Base-by-base conservation (phyloP, 1,139 yeast species). In the Lodderomyces pseudojiufengensis region DNA sequence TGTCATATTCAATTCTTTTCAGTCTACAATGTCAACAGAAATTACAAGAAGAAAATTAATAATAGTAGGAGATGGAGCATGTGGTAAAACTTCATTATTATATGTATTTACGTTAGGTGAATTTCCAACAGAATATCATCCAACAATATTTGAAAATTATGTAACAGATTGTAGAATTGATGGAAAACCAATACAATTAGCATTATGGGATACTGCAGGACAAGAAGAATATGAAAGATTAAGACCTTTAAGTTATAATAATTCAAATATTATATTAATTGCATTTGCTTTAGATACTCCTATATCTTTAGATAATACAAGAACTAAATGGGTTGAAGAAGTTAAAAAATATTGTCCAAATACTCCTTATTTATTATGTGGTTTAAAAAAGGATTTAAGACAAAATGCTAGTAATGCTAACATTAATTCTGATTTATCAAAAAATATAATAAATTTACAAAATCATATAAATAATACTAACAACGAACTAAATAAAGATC, bases 191-290 rank as follows among this genome's bases (percentile, higher is more conserved):
- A 95, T 90, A 3, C 86, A 88, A 47, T 62, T 90, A 42, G 94
- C 95, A 2, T 63, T 90, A 26, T 90, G 97, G 97, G 97, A 90
- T 57, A 90, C 97, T 4, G 97, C 97, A 2, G 97, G 97, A 4
- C 97, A 88, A 61, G 97, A 88, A 65, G 97, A 83, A 54, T 83
- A 82, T 53, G 90, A 83, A 50, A 57, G 92, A 44, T 63, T 83
- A 41, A 72, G 97, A 50, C 90, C 96, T 5, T 69, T 92, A 50
- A 88, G 92, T 47, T 84, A 84, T 50, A 74, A 84, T n/a, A 79
- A 82, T 47, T 84, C 88, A 7, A 81, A 83, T 54, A 79, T 82
- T 37, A 76, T 84, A 38, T 57, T 84, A 39, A 78, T 84, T 35
- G 90, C 85, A 1, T 83, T 80, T 61, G 80, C 90, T 2, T 58